Base-by-base conservation (phyloP, 1,284 basidiomycete species). In the Ceratobasidium sp. region DNA sequence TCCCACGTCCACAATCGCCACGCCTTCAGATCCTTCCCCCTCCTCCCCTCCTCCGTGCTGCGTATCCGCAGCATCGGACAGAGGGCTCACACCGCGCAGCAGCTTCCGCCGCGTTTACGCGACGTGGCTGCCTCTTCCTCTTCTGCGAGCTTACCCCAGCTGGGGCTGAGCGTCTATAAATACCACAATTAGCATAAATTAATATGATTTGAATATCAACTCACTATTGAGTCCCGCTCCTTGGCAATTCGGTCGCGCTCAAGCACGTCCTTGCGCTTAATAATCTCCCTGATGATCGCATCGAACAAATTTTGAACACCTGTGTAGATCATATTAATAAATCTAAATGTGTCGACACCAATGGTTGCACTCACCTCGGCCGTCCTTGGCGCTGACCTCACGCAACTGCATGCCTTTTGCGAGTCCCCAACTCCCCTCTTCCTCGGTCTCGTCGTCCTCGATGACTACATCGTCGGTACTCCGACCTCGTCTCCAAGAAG, bases 351-450 rank as follows among this genome's bases (percentile, higher is more conserved):
- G 50, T 56, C 46, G 49, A 54, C 47, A 42, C 49, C 1, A 53
- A 60, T 9, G 16, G 69, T 21, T 30, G 25, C 6, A 77, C 87
- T 74, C 71, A 91, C 91, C 91, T 53, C 79, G 76, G 75, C 90
- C 88, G 75, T 93, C 90, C 78, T 92, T 93, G 68, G 91, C 88
- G 64, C 89, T 92, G 29, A 93, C 90, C 75, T 94, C 91, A 72
- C 90, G 90, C 16, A 93, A 81, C 74, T 89, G 87, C 87, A 92
- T 91, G 69, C 85, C 88, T 74, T 87, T 88, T 75, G 82, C 85
- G 44, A 90, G 80, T 8, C 89, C 89, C 87, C 88, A 91, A 54
- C 64, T 69, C 42, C 56, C 68, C 73, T 91, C 87, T 49, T 80
- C 79, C 56, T 83, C 83, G 54, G 87, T 84, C 41, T 76, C 76